Evolutionary conservation across 2,329 filamentous ascomycete species (phyloP), one percentile per base, ranked within the genome.

Genomic region (Trichophyton verrucosum): DNA sequence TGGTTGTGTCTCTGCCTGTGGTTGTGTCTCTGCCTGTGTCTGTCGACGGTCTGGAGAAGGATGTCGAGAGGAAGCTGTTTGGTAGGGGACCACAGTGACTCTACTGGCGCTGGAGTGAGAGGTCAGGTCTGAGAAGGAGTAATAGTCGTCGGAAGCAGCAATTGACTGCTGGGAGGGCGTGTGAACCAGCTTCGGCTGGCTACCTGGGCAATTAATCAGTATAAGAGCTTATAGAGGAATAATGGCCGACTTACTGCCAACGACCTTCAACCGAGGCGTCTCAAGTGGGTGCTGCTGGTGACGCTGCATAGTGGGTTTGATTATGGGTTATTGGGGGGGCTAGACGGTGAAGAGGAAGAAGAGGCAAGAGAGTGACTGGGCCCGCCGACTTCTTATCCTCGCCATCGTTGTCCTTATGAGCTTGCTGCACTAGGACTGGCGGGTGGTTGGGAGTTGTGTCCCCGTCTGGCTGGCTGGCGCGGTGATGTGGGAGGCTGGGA

Each of bases 121-220:
- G 51, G 72, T 71, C 62, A 68, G 70, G 57, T 78, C 73, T 24
- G 76, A 77, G 62, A 78, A 73, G 15, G 77, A 78, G 64, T 76
- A 78, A 62, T 78, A 79, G 66, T 79, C 77, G 66, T 77, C 76
- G 22, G 77, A 78, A 40, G 76, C 77, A 55, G 76, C 73, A 44
- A 74, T 70, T n/a, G 78, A 80, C 65, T 75, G 77, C 63, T 74
- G 71, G 2, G 77, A 78, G 51, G 74, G 67, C 53, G 74, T 69
- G 56, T 73, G 74, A 13, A 72, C 66, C 57, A 79, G 66, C 66
- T 78, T 75, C 57, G 78, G 78, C 64, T 70, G 72, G 66, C 69
- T 78, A 64, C 73, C 75, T 78, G 8, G 44, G 30, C 13, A 4
- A 4, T 53, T 24, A 33, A 24, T 33, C n/a, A 47, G 17, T 47